These are phyloP conservation scores for Mycena crocata DNA, from an alignment of 768 basidiomycete species.

Conservation along the genomic window DNA sequence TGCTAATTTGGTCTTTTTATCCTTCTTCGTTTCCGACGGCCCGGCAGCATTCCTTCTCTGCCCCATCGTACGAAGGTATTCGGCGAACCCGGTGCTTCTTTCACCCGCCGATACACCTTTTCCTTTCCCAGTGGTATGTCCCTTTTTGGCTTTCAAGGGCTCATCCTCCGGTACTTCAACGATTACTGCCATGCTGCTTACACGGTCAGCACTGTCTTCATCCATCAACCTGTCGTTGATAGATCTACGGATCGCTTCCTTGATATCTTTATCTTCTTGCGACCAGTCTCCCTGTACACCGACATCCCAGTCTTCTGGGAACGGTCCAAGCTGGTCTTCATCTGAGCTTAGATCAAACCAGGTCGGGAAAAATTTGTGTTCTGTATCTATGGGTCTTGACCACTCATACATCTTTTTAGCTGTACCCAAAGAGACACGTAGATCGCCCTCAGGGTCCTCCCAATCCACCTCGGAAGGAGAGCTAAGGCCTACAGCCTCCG, in stretches of 20 bases:
- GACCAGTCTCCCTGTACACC: too few relatives aligned
- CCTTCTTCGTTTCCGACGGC: background rate
- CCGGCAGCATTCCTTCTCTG: background rate
- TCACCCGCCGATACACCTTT: slow-evolving; percentile 4
- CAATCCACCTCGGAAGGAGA: background rate
- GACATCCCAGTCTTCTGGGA: background rate
- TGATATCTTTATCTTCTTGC: background rate
- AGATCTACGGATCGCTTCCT: background rate
- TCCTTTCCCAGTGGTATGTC: background rate
- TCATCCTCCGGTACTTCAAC: slow-evolving; percentile 5
- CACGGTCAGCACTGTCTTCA: background rate
- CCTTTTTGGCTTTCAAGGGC: background rate
- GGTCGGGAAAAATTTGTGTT: slow-evolving; percentile 13
- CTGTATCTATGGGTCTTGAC: background rate
- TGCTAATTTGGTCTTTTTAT: background rate
- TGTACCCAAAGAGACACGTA: background rate
- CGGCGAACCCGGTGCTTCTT: slow-evolving; percentile 1
- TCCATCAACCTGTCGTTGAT: background rate
- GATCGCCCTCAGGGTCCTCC: background rate
- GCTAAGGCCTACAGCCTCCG: background rate
- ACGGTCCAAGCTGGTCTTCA: slow-evolving; percentile 16
- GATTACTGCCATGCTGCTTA: slow-evolving; percentile 9
- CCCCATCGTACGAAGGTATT: background rate
- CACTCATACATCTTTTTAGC: background rate
- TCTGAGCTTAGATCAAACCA: slow-evolving; percentile 19